These are phyloP conservation scores for Tolypocladium amazonense DNA, from an alignment of 2,329 filamentous ascomycete species.

Conservation along the genomic window DNA sequence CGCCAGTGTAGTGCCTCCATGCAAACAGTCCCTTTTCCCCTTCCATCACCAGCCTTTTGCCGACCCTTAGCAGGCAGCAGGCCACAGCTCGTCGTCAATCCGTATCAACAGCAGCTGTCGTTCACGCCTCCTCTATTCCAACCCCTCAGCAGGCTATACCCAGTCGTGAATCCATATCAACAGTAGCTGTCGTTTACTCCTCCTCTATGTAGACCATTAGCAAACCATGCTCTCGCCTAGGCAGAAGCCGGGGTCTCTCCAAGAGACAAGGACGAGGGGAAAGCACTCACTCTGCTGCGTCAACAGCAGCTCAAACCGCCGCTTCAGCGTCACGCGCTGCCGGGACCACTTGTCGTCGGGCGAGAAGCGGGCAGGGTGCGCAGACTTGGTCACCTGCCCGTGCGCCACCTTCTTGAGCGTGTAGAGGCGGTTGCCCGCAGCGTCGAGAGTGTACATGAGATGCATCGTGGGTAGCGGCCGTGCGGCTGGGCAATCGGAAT, in stretches of 20 bases:
- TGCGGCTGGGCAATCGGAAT: constrained; percentile 1
- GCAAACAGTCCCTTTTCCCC: neutral
- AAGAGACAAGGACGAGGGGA: no score
- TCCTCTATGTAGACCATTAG: neutral
- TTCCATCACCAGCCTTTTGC: no score
- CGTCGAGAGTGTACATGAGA: constrained; percentile 75
- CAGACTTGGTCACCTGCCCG: constrained; percentile 86
- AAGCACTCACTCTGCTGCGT: constrained; percentile 56
- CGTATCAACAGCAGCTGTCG: neutral
- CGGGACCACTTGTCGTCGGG: constrained; percentile 98
- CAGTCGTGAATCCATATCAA: neutral
- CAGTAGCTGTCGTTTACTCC: neutral
- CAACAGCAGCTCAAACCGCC: constrained; percentile 78
- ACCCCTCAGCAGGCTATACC: neutral
- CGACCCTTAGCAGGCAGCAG: neutral
- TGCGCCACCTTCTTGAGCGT: constrained; percentile 84
- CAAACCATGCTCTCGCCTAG: neutral
- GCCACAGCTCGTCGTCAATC: neutral
- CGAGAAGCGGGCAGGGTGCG: constrained; percentile 91
- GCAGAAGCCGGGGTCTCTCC: neutral
- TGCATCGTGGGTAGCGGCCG: constrained; percentile 31
- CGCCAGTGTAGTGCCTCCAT: neutral
- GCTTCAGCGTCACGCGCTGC: constrained; percentile 91
- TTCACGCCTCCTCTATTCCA: neutral
- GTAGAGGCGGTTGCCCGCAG: constrained; percentile 79